Evolutionary conservation across 179 eudicot species (phyloP).

Genomic region (Nepenthes alata): DNA sequence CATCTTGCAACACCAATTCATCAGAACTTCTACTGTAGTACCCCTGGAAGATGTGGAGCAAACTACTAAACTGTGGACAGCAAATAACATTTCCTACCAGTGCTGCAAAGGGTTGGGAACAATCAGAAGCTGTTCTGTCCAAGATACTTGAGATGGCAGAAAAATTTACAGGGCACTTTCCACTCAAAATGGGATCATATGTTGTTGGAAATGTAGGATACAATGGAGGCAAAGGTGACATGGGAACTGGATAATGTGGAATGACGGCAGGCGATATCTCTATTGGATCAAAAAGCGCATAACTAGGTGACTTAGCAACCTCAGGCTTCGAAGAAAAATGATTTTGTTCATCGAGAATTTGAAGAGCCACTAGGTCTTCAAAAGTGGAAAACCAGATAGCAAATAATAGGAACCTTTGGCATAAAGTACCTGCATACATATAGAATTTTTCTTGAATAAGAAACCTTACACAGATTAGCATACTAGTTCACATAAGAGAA

Average conservation of each 20-base stretch:
- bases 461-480: neutral
- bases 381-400: constrained; percentile 39
- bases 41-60: constrained; percentile 76
- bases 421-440: constrained; percentile 49
- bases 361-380: constrained; percentile 26
- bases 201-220: constrained; percentile 67
- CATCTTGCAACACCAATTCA: constrained; percentile 49
- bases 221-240: constrained; percentile 51
- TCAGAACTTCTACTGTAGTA: constrained; percentile 45
- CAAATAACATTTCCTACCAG: constrained; percentile 79
- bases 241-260: constrained; percentile 58
- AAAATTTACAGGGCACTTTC: constrained; percentile 87
- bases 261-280: constrained; percentile 76
- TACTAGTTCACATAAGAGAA: neutral
- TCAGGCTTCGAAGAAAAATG: constrained; percentile 26
- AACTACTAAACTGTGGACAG: constrained; percentile 81
- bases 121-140: constrained; percentile 83
- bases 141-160: constrained; percentile 61
- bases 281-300: constrained; percentile 57
- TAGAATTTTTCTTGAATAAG: neutral
- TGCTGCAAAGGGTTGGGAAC: constrained; percentile 56
- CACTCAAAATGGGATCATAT: constrained; percentile 71
- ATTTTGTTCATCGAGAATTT: constrained; percentile 24
- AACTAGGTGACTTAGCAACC: constrained; percentile 41
- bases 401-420: constrained; percentile 35